These are phyloP conservation scores for Castanea crenata DNA, from an alignment of 306 rosid species.

Conservation along the genomic window DNA sequence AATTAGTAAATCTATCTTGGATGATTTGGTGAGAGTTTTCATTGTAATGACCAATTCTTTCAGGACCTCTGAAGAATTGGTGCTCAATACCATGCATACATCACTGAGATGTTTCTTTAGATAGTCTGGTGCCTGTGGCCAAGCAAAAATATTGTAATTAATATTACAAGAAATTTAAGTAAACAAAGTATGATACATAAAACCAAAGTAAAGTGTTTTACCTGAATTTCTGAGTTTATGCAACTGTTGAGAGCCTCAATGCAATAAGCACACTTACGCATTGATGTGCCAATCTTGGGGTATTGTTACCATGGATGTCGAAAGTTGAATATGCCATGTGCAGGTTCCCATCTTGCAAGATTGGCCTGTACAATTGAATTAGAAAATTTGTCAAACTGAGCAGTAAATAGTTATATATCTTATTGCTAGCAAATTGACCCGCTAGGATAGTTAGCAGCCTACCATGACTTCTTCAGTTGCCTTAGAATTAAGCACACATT, in stretches of 20 bases:
- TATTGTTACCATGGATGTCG: conserved; percentile 51
- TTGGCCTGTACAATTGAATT: conserved; percentile 30
- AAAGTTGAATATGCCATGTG: conserved; percentile 46
- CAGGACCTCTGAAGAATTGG: conserved; percentile 29
- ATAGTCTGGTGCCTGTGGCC: conserved; percentile 33
- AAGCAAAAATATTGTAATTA: not conserved
- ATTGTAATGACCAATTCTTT: conserved; percentile 33
- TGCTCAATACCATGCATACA: conserved; percentile 31
- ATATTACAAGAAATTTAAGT: not conserved
- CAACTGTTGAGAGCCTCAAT: conserved; percentile 50
- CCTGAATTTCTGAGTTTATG: conserved; percentile 32
- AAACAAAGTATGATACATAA: not conserved
- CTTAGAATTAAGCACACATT: conserved; percentile 38
- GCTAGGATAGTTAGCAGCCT: conserved; percentile 1
- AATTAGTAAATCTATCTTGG: conserved; percentile 23
- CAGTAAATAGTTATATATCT: not conserved
- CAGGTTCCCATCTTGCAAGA: conserved; percentile 54
- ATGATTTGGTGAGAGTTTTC: conserved; percentile 41
- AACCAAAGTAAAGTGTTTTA: not conserved
- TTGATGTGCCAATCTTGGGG: conserved; percentile 35
- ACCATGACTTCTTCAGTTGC: conserved; percentile 45
- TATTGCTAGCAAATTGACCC: not conserved
- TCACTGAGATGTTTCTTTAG: conserved; percentile 30
- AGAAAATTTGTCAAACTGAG: not conserved
- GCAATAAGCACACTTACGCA: conserved; percentile 49